Percentiles rank a stretch among this genome's conserved stretches.
These are phyloP conservation scores for Chenopodium quinoa DNA, from an alignment of 148 eudicot genomes.

Conservation along the genomic window DNA sequence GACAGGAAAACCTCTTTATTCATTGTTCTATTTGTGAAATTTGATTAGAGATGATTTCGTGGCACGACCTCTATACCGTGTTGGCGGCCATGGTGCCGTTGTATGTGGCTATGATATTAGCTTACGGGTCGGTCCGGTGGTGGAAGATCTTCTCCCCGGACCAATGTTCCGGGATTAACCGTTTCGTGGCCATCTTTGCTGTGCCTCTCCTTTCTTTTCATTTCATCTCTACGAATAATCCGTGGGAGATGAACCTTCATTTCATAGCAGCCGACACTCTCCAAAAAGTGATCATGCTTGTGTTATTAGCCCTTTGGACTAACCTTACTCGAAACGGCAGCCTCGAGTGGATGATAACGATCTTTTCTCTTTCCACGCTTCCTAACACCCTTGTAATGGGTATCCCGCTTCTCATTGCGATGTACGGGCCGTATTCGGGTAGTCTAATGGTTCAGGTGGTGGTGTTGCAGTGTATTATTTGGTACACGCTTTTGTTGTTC, in stretches of 20 bases:
- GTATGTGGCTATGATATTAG: constrained; percentile 81
- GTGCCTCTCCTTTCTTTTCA: constrained; percentile 75
- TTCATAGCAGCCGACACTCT: constrained; percentile 77
- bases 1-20: not conserved
- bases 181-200: constrained; percentile 73
- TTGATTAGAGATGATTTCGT: constrained; percentile 41
- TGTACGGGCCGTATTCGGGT: constrained; percentile 64
- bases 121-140: constrained; percentile 86
- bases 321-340: constrained; percentile 48
- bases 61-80: constrained; percentile 80
- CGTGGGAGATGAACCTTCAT: constrained; percentile 59
- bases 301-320: constrained; percentile 46
- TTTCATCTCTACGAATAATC: constrained; percentile 68
- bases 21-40: not conserved
- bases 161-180: constrained; percentile 85
- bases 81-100: constrained; percentile 72
- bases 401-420: constrained; percentile 65
- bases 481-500: constrained; percentile 69
- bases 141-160: constrained; percentile 85
- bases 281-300: constrained; percentile 61
- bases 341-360: constrained; percentile 71
- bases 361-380: constrained; percentile 62
- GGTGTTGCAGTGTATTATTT: constrained; percentile 69
- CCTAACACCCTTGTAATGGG: constrained; percentile 90
- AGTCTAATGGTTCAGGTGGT: constrained; percentile 69